phyloP scores from a whole-genome alignment of 1,139 yeast genomes.

The Zhuliangozyma parablackwelliae region DNA sequence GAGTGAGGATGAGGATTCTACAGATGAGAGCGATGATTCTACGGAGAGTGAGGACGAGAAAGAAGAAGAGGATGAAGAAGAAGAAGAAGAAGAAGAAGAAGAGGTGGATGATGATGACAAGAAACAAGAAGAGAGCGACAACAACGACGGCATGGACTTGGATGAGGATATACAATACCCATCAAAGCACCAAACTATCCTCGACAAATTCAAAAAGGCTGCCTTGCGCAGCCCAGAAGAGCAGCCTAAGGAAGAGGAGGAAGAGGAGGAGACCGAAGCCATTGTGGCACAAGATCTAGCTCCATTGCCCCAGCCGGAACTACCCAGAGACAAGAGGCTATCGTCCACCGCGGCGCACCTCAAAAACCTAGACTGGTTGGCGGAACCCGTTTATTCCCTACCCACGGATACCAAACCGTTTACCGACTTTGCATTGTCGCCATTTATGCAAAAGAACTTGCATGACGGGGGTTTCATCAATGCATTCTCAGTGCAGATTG shows the following conservation, averaged over 20 bases:
- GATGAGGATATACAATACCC: conserved; percentile 7
- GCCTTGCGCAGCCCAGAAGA: conserved; percentile 1
- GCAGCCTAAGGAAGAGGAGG: not conserved
- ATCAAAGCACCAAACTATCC: conserved; percentile 28
- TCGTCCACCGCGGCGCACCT: conserved; percentile 35
- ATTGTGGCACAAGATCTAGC: conserved; percentile 49
- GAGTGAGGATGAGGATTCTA: conserved; percentile 12
- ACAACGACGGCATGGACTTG: conserved; percentile 7
- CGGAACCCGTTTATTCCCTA: conserved; percentile 54
- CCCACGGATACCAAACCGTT: conserved; percentile 43
- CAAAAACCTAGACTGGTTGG: conserved; percentile 59
- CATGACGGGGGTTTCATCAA: conserved; percentile 36
- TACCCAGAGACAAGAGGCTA: conserved; percentile 48
- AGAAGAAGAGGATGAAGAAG: conserved; percentile 5
- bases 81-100: conserved; percentile 6
- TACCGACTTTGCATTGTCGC: conserved; percentile 33
- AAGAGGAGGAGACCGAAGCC: conserved; percentile 15
- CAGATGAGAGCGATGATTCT: conserved; percentile 8
- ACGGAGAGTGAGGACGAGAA: conserved; percentile 9
- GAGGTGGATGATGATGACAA: conserved; percentile 5
- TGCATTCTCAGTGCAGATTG: conserved; percentile 79
- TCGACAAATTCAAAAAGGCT: conserved; percentile 25
- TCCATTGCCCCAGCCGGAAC: conserved; percentile 80
- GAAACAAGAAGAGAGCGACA: too few relatives aligned
- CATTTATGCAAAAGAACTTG: conserved; percentile 45